Conservation (phyloP, 805 yeast species). For the Candida golubevii region DNA sequence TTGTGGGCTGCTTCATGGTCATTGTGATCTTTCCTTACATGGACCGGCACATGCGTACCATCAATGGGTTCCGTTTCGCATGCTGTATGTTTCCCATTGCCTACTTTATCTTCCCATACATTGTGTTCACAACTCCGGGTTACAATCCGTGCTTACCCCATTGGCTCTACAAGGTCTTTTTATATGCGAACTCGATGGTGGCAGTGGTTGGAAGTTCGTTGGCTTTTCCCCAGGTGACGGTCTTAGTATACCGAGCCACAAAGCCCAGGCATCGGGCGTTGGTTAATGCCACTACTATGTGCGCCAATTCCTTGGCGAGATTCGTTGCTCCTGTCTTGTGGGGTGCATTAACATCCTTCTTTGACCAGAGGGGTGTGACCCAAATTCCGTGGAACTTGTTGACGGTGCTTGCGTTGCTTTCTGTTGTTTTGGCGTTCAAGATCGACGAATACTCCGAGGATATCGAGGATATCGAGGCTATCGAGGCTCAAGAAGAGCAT, state of each 20-base stretch:
- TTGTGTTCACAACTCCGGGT: conserved; percentile 39
- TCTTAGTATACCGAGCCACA: conserved; percentile 53
- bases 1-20: conserved; percentile 48
- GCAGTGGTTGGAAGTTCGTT: conserved; percentile 40
- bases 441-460: conserved; percentile 16
- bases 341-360: conserved; percentile 42
- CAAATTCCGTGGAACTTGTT: conserved; percentile 32
- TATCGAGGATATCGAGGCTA: conserved; percentile 1
- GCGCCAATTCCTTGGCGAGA: conserved; percentile 51
- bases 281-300: conserved; percentile 54
- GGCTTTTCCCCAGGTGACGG: conserved; percentile 49
- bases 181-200: conserved; percentile 26
- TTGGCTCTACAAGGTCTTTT: conserved; percentile 16
- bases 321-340: conserved; percentile 53
- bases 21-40: conserved; percentile 48
- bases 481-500: background rate
- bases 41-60: conserved; percentile 44
- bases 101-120: conserved; percentile 45
- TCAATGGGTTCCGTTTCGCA: conserved; percentile 40
- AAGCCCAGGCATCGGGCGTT: conserved; percentile 52
- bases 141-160: conserved; percentile 27
- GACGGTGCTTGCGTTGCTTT: conserved; percentile 18
- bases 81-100: conserved; percentile 41
- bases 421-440: conserved; percentile 10
- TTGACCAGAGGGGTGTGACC: conserved; percentile 22